These are phyloP conservation scores for Echinochloa phyllopogon DNA, from an alignment of 176 grass and related monocot species.

Conservation along the genomic window DNA sequence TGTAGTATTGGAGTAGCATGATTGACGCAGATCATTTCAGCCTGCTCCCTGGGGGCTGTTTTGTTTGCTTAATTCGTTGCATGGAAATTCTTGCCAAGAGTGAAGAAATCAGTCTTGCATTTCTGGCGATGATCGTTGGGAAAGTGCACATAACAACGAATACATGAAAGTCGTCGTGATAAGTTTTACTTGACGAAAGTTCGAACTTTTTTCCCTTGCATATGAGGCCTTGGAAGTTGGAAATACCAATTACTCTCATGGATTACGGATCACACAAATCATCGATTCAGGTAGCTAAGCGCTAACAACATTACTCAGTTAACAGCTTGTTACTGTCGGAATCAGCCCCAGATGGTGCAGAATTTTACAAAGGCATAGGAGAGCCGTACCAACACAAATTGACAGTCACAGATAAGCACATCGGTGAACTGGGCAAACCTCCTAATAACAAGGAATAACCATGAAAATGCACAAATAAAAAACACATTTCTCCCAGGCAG, in stretches of 20 bases:
- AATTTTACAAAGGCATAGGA: conserved; percentile 43
- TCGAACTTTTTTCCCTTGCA: background rate
- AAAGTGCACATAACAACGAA: background rate
- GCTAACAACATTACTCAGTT: background rate
- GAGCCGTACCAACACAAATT: conserved; percentile 22
- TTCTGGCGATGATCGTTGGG: background rate
- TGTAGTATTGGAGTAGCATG: background rate
- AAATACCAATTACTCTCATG: background rate
- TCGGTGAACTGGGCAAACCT: conserved; percentile 34
- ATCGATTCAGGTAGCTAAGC: background rate
- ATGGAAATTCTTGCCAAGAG: background rate
- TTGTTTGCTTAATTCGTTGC: background rate
- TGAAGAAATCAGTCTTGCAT: background rate
- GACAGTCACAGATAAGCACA: conserved; percentile 30
- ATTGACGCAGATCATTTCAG: background rate
- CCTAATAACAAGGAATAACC: conserved; percentile 34
- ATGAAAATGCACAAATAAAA: background rate
- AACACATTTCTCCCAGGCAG: conserved; percentile 6
- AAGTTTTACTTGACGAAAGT: background rate
- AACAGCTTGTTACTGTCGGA: conserved; percentile 7
- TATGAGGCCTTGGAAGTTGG: background rate
- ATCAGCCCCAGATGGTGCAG: conserved; percentile 22
- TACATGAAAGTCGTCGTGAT: background rate
- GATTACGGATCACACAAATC: background rate
- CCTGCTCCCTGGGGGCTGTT: background rate